phyloP scores from a whole-genome alignment of 352 stramenopile species.

The Globisporangium paddicum region DNA sequence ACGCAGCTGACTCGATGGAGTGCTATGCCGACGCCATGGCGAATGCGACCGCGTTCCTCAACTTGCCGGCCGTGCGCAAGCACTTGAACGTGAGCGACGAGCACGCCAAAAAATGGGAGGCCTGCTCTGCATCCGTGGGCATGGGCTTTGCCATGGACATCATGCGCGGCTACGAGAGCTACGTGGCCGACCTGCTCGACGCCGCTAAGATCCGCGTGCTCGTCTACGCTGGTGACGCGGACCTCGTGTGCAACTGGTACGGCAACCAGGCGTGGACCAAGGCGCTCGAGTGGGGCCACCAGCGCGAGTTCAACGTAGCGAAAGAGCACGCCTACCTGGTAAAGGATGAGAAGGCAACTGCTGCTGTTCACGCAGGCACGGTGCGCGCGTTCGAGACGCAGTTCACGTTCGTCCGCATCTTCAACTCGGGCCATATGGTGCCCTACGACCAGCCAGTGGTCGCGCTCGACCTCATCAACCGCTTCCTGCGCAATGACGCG shows the following conservation, averaged over 20 bases:
- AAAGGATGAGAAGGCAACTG: constrained; percentile 19
- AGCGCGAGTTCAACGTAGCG: constrained; percentile 76
- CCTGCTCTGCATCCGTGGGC: constrained; percentile 87
- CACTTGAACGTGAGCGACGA: constrained; percentile 13
- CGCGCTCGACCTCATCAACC: constrained; percentile 89
- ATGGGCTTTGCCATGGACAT: constrained; percentile 49
- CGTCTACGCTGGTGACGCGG: constrained; percentile 95
- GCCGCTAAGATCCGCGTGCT: constrained; percentile 53
- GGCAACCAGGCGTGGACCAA: constrained; percentile 95
- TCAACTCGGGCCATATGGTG: constrained; percentile 94
- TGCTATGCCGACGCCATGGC: constrained; percentile 37
- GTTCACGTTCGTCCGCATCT: constrained; percentile 93
- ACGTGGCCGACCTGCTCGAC: constrained; percentile 70
- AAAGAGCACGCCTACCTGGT: constrained; percentile 6
- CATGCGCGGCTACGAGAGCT: constrained; percentile 89
- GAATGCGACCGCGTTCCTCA: constrained; percentile 28
- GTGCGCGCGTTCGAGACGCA: constrained; percentile 47
- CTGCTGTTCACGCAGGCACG: constrained; percentile 21
- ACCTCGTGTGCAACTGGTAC: constrained; percentile 96
- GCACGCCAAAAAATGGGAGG: constrained; percentile 48
- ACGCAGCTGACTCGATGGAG: constrained; percentile 9
- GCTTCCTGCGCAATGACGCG: constrained; percentile 29
- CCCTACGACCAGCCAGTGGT: constrained; percentile 90
- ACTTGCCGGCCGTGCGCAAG: constrained; percentile 23
- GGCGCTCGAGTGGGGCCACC: constrained; percentile 90